A percentile compares a stretch with the other conserved stretches of the same genome.
Evolutionary conservation across 129 eudicot species (phyloP).

Genomic region (Scalesia atractyloides): DNA sequence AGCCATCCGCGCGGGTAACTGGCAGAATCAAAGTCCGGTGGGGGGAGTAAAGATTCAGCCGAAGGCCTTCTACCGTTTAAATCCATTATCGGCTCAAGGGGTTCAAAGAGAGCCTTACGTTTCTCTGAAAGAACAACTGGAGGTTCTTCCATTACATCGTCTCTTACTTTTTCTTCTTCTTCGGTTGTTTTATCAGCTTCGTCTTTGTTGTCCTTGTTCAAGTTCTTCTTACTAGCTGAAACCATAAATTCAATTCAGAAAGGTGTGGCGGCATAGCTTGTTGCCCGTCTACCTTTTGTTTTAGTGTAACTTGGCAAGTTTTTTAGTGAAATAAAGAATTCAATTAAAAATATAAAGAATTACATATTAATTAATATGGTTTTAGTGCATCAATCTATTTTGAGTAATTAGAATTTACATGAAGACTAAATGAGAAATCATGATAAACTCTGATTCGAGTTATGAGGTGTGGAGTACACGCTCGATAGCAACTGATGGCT

Average conservation of each 20-base stretch:
- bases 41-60: slow-evolving; percentile 86
- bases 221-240: slow-evolving; percentile 51
- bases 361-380: no score
- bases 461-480: no score
- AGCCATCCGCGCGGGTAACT: slow-evolving; percentile 93
- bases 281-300: no score
- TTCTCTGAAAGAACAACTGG: slow-evolving; percentile 63
- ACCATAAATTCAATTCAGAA: slow-evolving; percentile 33
- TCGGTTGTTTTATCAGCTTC: slow-evolving; percentile 43
- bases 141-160: slow-evolving; percentile 55
- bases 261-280: no score
- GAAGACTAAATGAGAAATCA: no score
- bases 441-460: no score
- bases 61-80: slow-evolving; percentile 64
- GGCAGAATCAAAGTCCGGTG: slow-evolving; percentile 92
- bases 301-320: no score
- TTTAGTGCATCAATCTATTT: no score
- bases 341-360: no score
- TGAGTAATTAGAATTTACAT: no score
- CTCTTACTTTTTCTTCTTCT: slow-evolving; percentile 41
- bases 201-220: slow-evolving; percentile 46
- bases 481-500: no score
- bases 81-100: slow-evolving; percentile 66
- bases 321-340: no score
- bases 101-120: slow-evolving; percentile 90